Percentiles rank a stretch among this genome's conserved stretches.
Evolutionary conservation across 2,329 filamentous ascomycete species (phyloP).

Genomic region (Lecanoromycetidae sp.): DNA sequence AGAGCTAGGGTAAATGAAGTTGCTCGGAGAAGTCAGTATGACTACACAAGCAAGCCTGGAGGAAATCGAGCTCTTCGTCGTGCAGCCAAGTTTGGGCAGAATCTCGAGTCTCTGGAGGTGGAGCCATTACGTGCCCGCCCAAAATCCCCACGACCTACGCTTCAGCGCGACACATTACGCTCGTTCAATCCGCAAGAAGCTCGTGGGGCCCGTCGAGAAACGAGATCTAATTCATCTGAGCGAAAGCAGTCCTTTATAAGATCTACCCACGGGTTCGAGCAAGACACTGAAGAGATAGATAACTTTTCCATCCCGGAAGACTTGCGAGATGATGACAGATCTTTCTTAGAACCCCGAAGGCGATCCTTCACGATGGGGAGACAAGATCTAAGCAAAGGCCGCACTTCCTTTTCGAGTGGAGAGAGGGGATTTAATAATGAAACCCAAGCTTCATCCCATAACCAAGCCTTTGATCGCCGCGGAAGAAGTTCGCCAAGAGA

Average conservation of each 20-base stretch:
- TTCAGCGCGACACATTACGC: too few relatives aligned
- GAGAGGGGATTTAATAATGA: not conserved
- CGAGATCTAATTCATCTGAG: too few relatives aligned
- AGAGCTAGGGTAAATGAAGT: not conserved
- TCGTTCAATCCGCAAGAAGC: too few relatives aligned
- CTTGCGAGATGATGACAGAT: not conserved
- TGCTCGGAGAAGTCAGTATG: not conserved
- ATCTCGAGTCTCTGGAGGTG: not conserved
- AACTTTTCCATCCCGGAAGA: not conserved
- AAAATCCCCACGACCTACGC: too few relatives aligned
- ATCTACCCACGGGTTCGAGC: too few relatives aligned
- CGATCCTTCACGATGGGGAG: conserved; percentile 2
- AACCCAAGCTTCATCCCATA: not conserved
- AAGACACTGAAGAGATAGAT: not conserved
- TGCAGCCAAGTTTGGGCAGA: conserved; percentile 1
- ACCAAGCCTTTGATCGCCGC: not conserved
- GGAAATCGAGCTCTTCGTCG: conserved; percentile 7
- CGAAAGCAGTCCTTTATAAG: too few relatives aligned
- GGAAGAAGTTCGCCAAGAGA: not conserved
- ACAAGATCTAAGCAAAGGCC: too few relatives aligned
- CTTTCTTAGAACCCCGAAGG: not conserved
- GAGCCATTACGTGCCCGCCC: too few relatives aligned
- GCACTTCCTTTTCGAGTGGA: not conserved
- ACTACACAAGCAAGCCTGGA: conserved; percentile 6
- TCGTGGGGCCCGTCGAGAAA: too few relatives aligned